Percentiles rank a stretch among this genome's conserved stretches.
Conservation (phyloP, 2,329 filamentous ascomycete species). For the Curvularia verruculosa region DNA sequence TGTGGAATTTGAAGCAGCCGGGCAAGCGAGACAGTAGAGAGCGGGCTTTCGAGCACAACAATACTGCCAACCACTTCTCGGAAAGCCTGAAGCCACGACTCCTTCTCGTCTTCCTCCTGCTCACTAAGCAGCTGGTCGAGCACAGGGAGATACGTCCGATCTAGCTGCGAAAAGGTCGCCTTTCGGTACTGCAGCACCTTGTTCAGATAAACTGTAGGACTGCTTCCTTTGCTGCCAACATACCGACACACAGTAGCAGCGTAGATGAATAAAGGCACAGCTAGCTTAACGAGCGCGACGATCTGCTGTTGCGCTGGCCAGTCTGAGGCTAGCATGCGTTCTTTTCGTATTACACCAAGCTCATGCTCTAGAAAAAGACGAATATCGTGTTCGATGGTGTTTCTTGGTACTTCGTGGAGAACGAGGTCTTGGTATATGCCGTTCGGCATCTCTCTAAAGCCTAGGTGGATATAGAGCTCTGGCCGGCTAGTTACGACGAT, state of each 20-base stretch:
- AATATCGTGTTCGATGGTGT: conserved; percentile 28
- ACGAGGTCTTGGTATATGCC: conserved; percentile 29
- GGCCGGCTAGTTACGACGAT: conserved; percentile 29
- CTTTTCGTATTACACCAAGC: conserved; percentile 21
- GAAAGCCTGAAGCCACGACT: conserved; percentile 17
- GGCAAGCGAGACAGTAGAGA: conserved; percentile 20
- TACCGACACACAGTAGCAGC: conserved; percentile 37
- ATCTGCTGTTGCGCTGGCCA: conserved; percentile 21
- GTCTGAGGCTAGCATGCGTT: conserved; percentile 17
- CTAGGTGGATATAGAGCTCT: conserved; percentile 28
- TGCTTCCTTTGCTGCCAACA: conserved; percentile 20
- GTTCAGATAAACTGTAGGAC: conserved; percentile 18
- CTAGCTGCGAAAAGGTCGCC: conserved; percentile 22
- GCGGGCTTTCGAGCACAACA: conserved; percentile 27
- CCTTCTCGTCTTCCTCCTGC: conserved; percentile 36
- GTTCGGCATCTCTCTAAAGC: conserved; percentile 27
- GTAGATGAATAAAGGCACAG: conserved; percentile 45
- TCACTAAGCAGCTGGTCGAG: conserved; percentile 31
- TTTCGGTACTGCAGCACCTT: conserved; percentile 24
- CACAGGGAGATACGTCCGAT: conserved; percentile 27
- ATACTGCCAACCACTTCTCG: conserved; percentile 25
- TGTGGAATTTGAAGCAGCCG: conserved; percentile 20
- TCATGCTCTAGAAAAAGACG: conserved; percentile 25
- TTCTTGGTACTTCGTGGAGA: conserved; percentile 26
- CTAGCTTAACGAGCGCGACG: conserved; percentile 32